Evolutionary conservation across 1,284 basidiomycete species (phyloP), one percentile per base, ranked within the genome.

Genomic region (Meira miltonrushii): DNA sequence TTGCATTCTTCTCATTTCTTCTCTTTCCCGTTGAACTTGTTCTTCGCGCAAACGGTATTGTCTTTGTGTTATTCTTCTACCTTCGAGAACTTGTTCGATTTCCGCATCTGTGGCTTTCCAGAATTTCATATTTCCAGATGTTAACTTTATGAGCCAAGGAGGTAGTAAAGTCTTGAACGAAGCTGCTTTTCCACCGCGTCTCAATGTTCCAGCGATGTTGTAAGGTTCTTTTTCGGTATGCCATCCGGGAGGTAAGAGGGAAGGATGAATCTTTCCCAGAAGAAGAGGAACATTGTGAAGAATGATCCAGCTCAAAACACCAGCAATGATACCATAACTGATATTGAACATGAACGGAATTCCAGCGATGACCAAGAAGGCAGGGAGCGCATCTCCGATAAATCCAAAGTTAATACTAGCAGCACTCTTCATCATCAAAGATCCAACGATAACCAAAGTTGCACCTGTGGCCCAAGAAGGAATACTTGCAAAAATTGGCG

Each of bases 401-500:
- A 83, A 93, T 74, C 87, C 83, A 90, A 90, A 93, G 80, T 92
- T 92, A 79, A 93, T 88, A 59, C 89, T 87, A 41, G 86, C 83
- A 12, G 89, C 87, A 73, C 90, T 92, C 72, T 87, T 84, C 74
- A 90, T 89, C 90, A 93, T 93, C 75, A 92, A 82, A 25, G 87
- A 88, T 23, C 90, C 90, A 40, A 92, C 90, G 61, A 93, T 88
- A 61, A 90, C 84, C 50, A 93, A 81, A 4, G 90, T 89, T 60
- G 89, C 87, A 6, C 90, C 90, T 0, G 90, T 93, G 1, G 90
- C 90, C 88, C 90, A 93, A 0, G 85, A 72, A 0, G 90, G 90
- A 64, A 93, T 89, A 17, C 87, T 88, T 15, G 89, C 88, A 67
- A 93, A 92, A 72, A 93, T 88, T 2, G 90, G 90, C 11, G 90